Conservation (phyloP, 106 monocot species). For the Cymbidium sinense region DNA sequence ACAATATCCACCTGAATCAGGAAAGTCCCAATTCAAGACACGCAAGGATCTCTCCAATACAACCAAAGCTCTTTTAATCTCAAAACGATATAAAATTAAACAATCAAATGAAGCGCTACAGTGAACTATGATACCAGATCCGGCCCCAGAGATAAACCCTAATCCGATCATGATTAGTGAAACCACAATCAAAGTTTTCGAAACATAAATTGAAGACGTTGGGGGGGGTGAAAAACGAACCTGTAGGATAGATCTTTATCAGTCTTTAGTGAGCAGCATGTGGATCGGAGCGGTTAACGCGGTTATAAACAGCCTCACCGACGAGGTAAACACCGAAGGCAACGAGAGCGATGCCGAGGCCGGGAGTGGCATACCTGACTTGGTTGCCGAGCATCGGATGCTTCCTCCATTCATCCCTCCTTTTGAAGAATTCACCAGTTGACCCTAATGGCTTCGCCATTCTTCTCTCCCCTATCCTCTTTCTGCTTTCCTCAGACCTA, state of each 20-base stretch:
- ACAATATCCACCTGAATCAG: background rate
- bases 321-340: conserved; percentile 87
- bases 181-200: background rate
- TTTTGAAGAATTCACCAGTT: conserved; percentile 80
- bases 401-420: conserved; percentile 90
- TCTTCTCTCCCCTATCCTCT: too few species aligned
- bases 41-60: background rate
- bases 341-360: conserved; percentile 79
- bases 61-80: background rate
- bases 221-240: background rate
- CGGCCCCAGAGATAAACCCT: background rate
- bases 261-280: conserved; percentile 19
- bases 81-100: background rate
- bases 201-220: background rate
- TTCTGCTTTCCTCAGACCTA: too few species aligned
- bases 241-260: too few species aligned
- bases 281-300: conserved; percentile 31
- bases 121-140: background rate
- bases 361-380: conserved; percentile 61
- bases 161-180: background rate
- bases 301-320: conserved; percentile 76
- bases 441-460: conserved; percentile 57
- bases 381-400: conserved; percentile 65
- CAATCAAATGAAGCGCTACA: background rate
- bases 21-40: background rate